These are phyloP conservation scores for Achaetomium macrosporum DNA, from an alignment of 2,329 filamentous ascomycete genomes.

Conservation along the genomic window DNA sequence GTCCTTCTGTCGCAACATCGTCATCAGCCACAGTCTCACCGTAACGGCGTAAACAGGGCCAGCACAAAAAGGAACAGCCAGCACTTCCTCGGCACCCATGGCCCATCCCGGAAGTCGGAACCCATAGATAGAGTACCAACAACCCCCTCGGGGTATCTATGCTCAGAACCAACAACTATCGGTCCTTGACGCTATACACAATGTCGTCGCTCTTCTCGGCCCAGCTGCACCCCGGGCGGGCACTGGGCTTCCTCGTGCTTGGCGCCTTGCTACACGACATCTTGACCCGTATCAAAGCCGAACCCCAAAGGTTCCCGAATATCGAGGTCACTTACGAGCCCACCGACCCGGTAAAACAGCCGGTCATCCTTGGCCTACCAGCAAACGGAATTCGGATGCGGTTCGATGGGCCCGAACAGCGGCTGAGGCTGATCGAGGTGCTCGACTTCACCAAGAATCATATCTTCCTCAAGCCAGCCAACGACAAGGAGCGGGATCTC, in stretches of 20 bases:
- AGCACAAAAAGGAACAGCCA: too few species aligned
- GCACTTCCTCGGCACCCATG: too few species aligned
- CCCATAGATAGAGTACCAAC: too few species aligned
- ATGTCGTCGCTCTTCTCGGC: constrained; percentile 22
- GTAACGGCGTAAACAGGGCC: too few species aligned
- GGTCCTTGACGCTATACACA: neutral
- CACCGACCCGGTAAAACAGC: constrained; percentile 65
- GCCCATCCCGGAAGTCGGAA: too few species aligned
- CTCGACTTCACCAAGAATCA: constrained; percentile 81
- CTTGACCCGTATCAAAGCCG: constrained; percentile 79
- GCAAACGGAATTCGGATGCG: constrained; percentile 83
- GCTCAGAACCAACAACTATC: neutral
- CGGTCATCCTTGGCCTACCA: constrained; percentile 70
- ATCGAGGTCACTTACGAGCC: constrained; percentile 78
- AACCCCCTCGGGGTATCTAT: too few species aligned
- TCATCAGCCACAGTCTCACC: too few species aligned
- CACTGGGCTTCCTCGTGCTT: constrained; percentile 36
- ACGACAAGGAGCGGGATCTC: constrained; percentile 62
- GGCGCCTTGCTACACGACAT: constrained; percentile 89
- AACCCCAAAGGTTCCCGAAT: constrained; percentile 74
- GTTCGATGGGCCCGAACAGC: constrained; percentile 91
- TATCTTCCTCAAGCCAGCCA: constrained; percentile 67
- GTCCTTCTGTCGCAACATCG: too few species aligned
- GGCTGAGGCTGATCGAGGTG: constrained; percentile 84
- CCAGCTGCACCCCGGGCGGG: constrained; percentile 24